Base-by-base conservation (phyloP, 129 eudicot genomes). In the Flaveria linearis region DNA sequence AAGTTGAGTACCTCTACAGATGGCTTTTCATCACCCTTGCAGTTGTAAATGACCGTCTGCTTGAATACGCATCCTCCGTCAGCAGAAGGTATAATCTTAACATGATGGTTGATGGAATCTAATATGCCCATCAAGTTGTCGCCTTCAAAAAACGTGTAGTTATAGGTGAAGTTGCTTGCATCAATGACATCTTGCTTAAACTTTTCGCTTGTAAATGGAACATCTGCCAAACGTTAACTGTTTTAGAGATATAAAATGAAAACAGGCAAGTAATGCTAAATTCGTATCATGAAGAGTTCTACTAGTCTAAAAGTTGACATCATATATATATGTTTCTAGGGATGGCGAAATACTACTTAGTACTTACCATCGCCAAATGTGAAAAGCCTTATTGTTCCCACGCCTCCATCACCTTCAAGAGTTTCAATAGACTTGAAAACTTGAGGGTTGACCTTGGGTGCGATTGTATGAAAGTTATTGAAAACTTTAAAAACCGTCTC, bases 341-440 rank as follows among this genome's bases (percentile, higher is more conserved):
- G 9, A 60, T 2, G 17, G n/a, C 10, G 41, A 1, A 1, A 4
- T 8, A 30, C 41, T 36, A 36, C 7, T 33, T 36, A 36, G 41
- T 9, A n/a, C 61, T 69, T 69, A 69, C 61, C 74, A 50, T 69
- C 60, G 0, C 74, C 74, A 69, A 69, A 69, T 2, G 74, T 69
- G 60, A 69, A 69, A 26, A 69, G 74, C 20, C 74, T 69, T 69
- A 69, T 69, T 25, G 74, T 69, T 47, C 74, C 74, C 3, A 49
- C 74, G 25, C 74, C 74, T 25, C 74, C 74, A 23, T 69, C 43
- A 17, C 74, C 74, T 69, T 69, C 61, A 3, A 69, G 8, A 23
- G 61, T 69, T 60, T 69, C 61, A 16, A 69, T 69, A 14, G 74
- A 69, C 60, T 69, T 69, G 45, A 69, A 69, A 49, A 49, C 43